phyloP scores from a whole-genome alignment of 768 basidiomycete genomes.

The Asterophora parasitica region DNA sequence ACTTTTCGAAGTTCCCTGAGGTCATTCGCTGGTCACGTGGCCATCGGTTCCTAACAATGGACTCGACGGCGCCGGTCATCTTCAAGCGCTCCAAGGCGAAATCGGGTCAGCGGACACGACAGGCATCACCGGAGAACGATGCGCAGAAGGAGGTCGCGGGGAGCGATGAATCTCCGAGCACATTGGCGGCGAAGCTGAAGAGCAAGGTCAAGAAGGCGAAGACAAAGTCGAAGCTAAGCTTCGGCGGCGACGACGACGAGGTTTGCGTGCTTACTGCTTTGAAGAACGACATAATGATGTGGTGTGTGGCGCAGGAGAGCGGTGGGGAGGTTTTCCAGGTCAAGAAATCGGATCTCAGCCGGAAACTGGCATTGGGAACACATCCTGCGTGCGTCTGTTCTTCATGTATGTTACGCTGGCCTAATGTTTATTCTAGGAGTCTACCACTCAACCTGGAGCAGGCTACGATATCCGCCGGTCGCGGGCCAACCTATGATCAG shows the following conservation, averaged over 20 bases:
- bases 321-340: constrained; percentile 68
- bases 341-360: constrained; percentile 76
- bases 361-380: constrained; percentile 53
- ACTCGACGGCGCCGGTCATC: constrained; percentile 41
- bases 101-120: constrained; percentile 34
- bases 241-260: constrained; percentile 65
- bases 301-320: constrained; percentile 37
- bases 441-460: constrained; percentile 49
- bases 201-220: constrained; percentile 64
- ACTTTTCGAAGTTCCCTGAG: constrained; percentile 14
- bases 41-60: constrained; percentile 24
- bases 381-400: constrained; percentile 42
- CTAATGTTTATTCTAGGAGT: constrained; percentile 27
- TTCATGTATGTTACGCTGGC: constrained; percentile 1
- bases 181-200: constrained; percentile 63
- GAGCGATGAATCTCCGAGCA: constrained; percentile 51
- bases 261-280: constrained; percentile 32
- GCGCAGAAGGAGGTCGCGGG: constrained; percentile 11
- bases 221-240: constrained; percentile 68
- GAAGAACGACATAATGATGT: constrained; percentile 23
- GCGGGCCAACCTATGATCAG: constrained; percentile 63
- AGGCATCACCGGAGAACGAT: constrained; percentile 35
- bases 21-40: constrained; percentile 7
- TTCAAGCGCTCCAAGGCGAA: constrained; percentile 48
- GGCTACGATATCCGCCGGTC: constrained; percentile 47